These are phyloP conservation scores for Geosmithia flava DNA, from an alignment of 2,329 filamentous ascomycete genomes.

Conservation along the genomic window DNA sequence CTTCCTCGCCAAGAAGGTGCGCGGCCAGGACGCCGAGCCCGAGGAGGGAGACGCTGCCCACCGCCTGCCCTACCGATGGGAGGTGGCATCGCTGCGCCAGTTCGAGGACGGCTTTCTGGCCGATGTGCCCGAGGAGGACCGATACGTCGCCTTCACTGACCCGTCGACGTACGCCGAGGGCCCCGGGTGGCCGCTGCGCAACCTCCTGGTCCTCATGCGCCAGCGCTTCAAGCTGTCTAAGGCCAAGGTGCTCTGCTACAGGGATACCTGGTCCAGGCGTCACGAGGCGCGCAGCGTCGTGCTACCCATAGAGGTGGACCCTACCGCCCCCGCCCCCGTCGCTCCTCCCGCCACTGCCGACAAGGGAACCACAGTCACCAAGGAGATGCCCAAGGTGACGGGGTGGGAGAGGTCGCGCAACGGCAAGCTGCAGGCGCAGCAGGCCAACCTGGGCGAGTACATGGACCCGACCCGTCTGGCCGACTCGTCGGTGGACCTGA, in stretches of 20 bases:
- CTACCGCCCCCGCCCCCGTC: constrained; percentile 27
- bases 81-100: constrained; percentile 59
- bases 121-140: constrained; percentile 55
- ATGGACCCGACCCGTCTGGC: constrained; percentile 84
- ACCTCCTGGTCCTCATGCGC: constrained; percentile 73
- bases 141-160: constrained; percentile 79
- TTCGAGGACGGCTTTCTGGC: constrained; percentile 87
- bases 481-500: constrained; percentile 90
- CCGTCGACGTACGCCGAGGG: constrained; percentile 81
- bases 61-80: constrained; percentile 60
- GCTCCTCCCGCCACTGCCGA: constrained; percentile 4
- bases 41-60: constrained; percentile 33
- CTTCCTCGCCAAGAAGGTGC: constrained; percentile 78
- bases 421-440: constrained; percentile 65
- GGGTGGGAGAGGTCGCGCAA: constrained; percentile 84
- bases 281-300: constrained; percentile 76
- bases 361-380: no score
- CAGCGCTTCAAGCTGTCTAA: constrained; percentile 67
- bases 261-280: constrained; percentile 65
- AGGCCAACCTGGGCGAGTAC: constrained; percentile 78
- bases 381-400: constrained; percentile 72
- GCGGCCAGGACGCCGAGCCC: constrained; percentile 15
- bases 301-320: constrained; percentile 49
- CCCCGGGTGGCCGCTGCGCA: constrained; percentile 87
- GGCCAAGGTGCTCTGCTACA: constrained; percentile 79